phyloP scores from a whole-genome alignment of 176 grass and related monocot genomes.

The Dactylis glomerata region DNA sequence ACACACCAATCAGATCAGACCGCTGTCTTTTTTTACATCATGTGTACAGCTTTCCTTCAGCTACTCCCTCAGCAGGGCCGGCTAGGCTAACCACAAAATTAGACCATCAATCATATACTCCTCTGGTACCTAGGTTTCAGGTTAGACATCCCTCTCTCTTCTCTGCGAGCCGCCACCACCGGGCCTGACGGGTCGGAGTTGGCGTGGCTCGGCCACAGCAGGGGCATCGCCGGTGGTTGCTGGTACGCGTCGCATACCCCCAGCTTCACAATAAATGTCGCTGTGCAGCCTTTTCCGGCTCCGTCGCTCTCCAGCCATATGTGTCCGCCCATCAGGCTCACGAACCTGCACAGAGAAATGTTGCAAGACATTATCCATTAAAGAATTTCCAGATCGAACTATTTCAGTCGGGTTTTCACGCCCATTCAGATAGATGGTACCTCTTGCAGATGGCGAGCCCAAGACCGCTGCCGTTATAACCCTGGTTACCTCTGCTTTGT shows the following conservation, averaged over 20 bases:
- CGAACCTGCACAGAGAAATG: constrained; percentile 37
- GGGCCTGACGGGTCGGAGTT: background rate
- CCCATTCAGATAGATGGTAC: background rate
- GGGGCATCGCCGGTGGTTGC: constrained; percentile 40
- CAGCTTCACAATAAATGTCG: constrained; percentile 57
- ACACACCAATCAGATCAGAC: background rate
- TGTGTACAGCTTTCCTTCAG: background rate
- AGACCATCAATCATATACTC: constrained; percentile 37
- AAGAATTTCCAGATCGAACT: background rate
- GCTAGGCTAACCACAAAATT: background rate
- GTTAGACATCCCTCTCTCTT: constrained; percentile 34
- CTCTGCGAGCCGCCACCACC: constrained; percentile 7
- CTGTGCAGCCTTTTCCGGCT: constrained; percentile 53
- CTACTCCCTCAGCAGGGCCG: background rate
- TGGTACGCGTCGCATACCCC: constrained; percentile 45
- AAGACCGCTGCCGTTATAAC: background rate
- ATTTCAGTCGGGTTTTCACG: too few relatives aligned
- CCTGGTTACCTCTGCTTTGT: background rate
- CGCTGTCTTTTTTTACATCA: background rate
- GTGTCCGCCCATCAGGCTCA: constrained; percentile 61
- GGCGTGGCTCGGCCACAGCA: constrained; percentile 24
- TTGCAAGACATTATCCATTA: background rate
- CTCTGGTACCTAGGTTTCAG: constrained; percentile 48
- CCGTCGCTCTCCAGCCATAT: constrained; percentile 82
- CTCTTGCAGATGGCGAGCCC: constrained; percentile 45